Conservation (phyloP, 192 early-diverging fungal genomes). For the Powellomyces hirtus region DNA sequence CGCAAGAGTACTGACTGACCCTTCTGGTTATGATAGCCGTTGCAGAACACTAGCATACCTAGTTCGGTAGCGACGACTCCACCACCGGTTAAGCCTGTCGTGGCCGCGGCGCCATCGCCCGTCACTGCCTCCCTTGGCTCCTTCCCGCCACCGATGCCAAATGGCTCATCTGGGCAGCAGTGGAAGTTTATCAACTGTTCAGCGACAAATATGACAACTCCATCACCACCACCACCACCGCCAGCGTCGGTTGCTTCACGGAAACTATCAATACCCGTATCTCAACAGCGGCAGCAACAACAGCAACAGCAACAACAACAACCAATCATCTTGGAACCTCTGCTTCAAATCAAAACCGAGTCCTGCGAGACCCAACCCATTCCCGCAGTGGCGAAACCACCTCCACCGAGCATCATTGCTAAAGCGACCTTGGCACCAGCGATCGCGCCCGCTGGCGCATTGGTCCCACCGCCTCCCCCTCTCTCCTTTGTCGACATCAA, state of each 20-base stretch:
- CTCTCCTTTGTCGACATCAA: neutral
- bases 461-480: neutral
- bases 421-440: too few relatives aligned
- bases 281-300: neutral
- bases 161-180: neutral
- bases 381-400: too few relatives aligned
- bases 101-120: neutral
- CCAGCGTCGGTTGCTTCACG: neutral
- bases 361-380: too few relatives aligned
- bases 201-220: neutral
- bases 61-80: too few relatives aligned
- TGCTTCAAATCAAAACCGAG: too few relatives aligned
- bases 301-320: neutral
- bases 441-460: too few relatives aligned
- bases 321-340: neutral
- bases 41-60: too few relatives aligned
- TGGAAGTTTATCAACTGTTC: constrained; percentile 10
- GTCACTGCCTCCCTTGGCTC: neutral
- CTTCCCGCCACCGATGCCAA: neutral
- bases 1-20: too few relatives aligned
- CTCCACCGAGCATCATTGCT: too few relatives aligned
- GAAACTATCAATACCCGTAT: neutral
- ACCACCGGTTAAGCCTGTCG: neutral
- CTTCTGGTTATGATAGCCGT: too few relatives aligned
- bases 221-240: neutral